Percentiles rank a stretch among this genome's conserved stretches.
Evolutionary conservation across 257 asterid genomes (phyloP).

Genomic region (Lavandula angustifolia): DNA sequence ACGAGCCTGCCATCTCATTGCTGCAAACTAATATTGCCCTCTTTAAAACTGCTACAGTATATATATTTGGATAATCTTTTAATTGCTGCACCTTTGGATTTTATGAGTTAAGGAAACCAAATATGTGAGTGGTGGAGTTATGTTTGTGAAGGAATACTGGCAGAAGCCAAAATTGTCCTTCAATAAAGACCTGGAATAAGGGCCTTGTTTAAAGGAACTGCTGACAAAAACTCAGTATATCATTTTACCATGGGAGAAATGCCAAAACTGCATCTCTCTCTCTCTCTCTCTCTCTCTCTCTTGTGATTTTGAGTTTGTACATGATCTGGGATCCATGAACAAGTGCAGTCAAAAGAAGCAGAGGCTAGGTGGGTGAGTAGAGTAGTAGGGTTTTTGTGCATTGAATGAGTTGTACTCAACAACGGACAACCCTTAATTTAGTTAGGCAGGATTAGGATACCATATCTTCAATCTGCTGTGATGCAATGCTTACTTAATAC

Average conservation of each 20-base stretch:
- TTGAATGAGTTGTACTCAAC: conserved; percentile 36
- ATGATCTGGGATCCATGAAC: conserved; percentile 30
- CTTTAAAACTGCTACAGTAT: conserved; percentile 15
- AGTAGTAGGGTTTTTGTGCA: conserved; percentile 34
- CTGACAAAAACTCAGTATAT: conserved; percentile 25
- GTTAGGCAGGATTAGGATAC: conserved; percentile 21
- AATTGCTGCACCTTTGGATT: neutral
- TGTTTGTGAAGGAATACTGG: neutral
- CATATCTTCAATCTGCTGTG: conserved; percentile 15
- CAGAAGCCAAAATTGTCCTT: conserved; percentile 28
- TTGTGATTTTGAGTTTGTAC: neutral
- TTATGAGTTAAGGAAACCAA: neutral
- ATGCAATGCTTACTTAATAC: conserved; percentile 34
- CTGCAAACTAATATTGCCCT: conserved; percentile 19
- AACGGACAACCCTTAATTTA: conserved; percentile 40
- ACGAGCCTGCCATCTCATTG: conserved; percentile 20
- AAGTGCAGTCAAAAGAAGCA: conserved; percentile 33
- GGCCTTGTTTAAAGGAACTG: conserved; percentile 22
- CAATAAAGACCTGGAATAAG: conserved; percentile 21
- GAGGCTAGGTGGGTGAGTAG: conserved; percentile 12
- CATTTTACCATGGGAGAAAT: conserved; percentile 14
- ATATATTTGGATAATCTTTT: neutral
- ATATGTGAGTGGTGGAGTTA: neutral
- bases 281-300: neutral
- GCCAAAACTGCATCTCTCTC: conserved; percentile 17